Base-by-base conservation (phyloP, 2,329 filamentous ascomycete species). In the Pezicula carpinea region DNA sequence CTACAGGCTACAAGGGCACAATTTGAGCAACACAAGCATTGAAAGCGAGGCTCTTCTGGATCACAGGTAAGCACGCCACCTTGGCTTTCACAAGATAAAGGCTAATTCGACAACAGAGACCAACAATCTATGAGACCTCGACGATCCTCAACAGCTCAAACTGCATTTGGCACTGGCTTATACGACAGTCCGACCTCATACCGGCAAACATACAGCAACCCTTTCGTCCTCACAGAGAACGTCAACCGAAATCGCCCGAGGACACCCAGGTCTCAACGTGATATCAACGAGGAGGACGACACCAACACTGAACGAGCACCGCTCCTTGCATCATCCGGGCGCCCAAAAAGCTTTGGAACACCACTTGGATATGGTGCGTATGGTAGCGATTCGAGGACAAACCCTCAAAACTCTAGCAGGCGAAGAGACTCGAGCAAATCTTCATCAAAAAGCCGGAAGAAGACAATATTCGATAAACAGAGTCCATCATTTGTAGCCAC, bases 1-100 rank as follows among this genome's bases (percentile, higher is more conserved):
- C 62, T 79, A 79, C 61, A 64, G 70, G 55, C 63, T 75, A 49
- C 66, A 70, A 43, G 62, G 72, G 6, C 67, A 71, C 38, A 89
- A 87, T 62, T 63, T 83, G 53, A 97, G 92, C 69, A 83, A 78
- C 58, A 90, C 87, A 1, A 97, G 92, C 65, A 72, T 97, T 53
- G 92, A 96, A 56, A 96, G 90, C 65, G 85, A 95, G 63, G 84
- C 81, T 6, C 71, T 97, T 56, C 72, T 97, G 15, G 92, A 97
- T 67, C 92, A 97, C 66, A 80, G 89, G 82, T 87, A 69, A 52
- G 49, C 82, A 80, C 57, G 73, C 78, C 42, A 82, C 17, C 15
- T 42, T 13, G 19, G 34, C 26, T 29, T 17, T 38, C 23, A n/a
- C 23, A 17, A 18, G 8, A 44, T 31, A 15, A 36, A 19, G 11